Percentiles rank a stretch among this genome's conserved stretches.
Evolutionary conservation across 2,329 filamentous ascomycete genomes (phyloP).

Genomic region (Thermothelomyces thermophilus): DNA sequence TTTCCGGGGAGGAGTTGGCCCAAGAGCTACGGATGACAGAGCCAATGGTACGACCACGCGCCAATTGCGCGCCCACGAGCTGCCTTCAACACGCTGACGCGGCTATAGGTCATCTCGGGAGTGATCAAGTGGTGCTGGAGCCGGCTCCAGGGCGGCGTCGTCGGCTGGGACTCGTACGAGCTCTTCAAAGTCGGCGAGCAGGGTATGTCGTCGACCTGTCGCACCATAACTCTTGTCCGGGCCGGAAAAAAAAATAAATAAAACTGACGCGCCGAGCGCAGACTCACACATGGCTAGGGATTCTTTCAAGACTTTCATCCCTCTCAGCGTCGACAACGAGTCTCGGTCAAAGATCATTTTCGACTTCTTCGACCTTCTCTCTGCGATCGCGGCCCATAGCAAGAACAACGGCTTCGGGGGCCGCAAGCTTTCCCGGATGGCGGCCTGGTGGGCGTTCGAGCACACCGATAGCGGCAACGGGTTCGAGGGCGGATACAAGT

Average conservation of each 20-base stretch:
- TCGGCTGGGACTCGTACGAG: constrained; percentile 96
- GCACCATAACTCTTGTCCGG: not conserved
- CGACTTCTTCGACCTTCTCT: constrained; percentile 90
- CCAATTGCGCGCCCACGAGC: not conserved
- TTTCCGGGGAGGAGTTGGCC: constrained; percentile 62
- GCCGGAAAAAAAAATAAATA: not conserved
- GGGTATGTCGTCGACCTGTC: constrained; percentile 46
- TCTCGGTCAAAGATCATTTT: constrained; percentile 84
- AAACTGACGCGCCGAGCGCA: constrained; percentile 33
- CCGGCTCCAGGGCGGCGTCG: constrained; percentile 79
- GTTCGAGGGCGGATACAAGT: constrained; percentile 89
- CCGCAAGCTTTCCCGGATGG: constrained; percentile 87
- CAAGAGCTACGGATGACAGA: constrained; percentile 91
- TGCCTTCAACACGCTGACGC: not conserved
- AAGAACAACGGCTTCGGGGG: constrained; percentile 91
- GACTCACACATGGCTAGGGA: constrained; percentile 89
- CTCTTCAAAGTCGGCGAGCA: constrained; percentile 90
- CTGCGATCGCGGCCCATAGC: constrained; percentile 84
- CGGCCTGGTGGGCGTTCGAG: constrained; percentile 98
- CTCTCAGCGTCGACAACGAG: constrained; percentile 82
- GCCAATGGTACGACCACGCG: constrained; percentile 64
- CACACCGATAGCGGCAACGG: constrained; percentile 79
- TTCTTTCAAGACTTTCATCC: constrained; percentile 94
- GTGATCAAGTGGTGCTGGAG: constrained; percentile 99
- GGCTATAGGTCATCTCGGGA: constrained; percentile 72